These are phyloP conservation scores for Penicillium verhagenii DNA, from an alignment of 495 filamentous ascomycete species.

Conservation along the genomic window DNA sequence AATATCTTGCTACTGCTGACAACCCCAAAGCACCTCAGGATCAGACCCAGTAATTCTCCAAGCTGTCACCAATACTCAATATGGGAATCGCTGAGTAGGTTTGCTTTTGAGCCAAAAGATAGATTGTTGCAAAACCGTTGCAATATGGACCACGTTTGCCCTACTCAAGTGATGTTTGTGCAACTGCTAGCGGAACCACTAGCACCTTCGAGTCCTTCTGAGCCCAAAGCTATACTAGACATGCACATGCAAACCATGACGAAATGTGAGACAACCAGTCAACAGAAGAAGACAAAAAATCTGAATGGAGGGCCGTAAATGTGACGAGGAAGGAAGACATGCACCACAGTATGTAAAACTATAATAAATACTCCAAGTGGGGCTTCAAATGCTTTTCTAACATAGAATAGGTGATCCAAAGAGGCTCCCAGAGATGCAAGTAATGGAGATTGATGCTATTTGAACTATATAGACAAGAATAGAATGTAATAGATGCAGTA, in stretches of 20 bases:
- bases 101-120: background rate
- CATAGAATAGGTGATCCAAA: background rate
- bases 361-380: background rate
- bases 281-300: background rate
- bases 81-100: background rate
- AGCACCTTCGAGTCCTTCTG: constrained; percentile 11
- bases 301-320: background rate
- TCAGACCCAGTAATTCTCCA: background rate
- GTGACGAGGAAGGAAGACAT: background rate
- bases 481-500: background rate
- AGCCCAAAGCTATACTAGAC: background rate
- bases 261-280: background rate
- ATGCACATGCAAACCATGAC: background rate
- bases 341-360: background rate
- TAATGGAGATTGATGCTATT: background rate
- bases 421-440: background rate
- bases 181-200: constrained; percentile 7
- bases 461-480: background rate
- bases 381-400: too few species aligned
- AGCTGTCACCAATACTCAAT: background rate
- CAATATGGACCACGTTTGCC: constrained; percentile 18
- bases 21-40: background rate
- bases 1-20: background rate
- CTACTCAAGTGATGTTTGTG: constrained; percentile 19
- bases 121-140: constrained; percentile 21